phyloP scores from a whole-genome alignment of 306 rosid genomes.

The Geum urbanum region DNA sequence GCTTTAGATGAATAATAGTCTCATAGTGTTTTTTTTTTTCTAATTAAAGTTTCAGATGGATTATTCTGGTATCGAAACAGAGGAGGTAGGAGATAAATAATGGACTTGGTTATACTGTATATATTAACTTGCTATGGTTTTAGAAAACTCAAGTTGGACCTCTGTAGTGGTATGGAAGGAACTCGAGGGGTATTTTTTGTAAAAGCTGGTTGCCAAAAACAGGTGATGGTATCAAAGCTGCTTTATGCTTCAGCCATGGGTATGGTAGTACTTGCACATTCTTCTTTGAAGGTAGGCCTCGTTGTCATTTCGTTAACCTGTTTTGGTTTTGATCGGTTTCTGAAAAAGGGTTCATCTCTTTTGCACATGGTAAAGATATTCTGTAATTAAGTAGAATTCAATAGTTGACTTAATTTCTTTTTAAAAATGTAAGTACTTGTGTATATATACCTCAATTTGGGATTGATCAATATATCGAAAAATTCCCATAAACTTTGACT shows the following conservation, averaged over 20 bases:
- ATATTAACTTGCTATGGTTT: background rate
- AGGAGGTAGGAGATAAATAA: conserved; percentile 47
- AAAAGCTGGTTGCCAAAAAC: conserved; percentile 65
- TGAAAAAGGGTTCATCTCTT: background rate
- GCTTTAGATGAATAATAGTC: background rate
- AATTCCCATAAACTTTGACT: too few relatives aligned
- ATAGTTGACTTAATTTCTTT: too few relatives aligned
- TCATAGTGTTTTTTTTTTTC: background rate
- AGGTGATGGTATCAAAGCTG: conserved; percentile 46
- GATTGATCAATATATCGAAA: too few relatives aligned
- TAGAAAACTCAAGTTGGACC: background rate
- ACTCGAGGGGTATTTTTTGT: conserved; percentile 71
- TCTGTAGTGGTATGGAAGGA: conserved; percentile 53
- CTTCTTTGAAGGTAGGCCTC: conserved; percentile 68
- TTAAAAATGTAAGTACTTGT: too few relatives aligned
- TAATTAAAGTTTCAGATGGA: conserved; percentile 36
- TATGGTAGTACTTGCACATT: conserved; percentile 77
- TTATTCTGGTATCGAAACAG: conserved; percentile 56
- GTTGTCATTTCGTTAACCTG: background rate
- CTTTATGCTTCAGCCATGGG: conserved; percentile 68
- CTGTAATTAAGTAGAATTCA: too few relatives aligned
- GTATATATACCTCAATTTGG: too few relatives aligned
- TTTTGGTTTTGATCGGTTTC: background rate
- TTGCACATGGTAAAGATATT: background rate
- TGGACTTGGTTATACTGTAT: background rate